Conservation (phyloP, 768 basidiomycete genomes). For the Podaxis mareebaensis region DNA sequence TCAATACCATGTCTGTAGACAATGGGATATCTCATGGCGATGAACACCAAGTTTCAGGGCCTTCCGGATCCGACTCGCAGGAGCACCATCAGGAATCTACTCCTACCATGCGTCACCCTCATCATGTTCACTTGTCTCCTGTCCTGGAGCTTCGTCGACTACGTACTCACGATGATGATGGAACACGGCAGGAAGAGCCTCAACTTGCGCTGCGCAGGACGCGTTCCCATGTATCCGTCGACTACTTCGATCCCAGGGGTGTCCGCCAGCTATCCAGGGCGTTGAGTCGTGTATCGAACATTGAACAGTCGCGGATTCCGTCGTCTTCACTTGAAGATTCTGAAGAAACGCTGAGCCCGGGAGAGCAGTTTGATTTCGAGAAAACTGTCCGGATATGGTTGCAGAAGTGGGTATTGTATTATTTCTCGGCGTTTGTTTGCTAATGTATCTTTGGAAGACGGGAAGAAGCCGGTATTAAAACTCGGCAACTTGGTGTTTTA, state of each 20-base stretch:
- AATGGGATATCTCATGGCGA: background rate
- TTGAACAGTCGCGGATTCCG: slow-evolving; percentile 8
- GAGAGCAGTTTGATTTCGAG: slow-evolving; percentile 39
- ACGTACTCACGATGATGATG: background rate
- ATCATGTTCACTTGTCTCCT: background rate
- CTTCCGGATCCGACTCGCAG: background rate
- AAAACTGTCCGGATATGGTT: slow-evolving; percentile 31
- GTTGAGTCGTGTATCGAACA: slow-evolving; percentile 29
- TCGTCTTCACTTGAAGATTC: slow-evolving; percentile 22
- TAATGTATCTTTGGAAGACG: slow-evolving; percentile 31
- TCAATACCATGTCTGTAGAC: background rate
- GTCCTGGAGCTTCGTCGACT: background rate
- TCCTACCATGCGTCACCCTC: background rate
- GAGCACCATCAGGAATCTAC: background rate
- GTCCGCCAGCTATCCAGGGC: slow-evolving; percentile 40
- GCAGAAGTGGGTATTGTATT: slow-evolving; percentile 31
- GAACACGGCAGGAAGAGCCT: background rate
- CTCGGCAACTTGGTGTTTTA: slow-evolving; percentile 58
- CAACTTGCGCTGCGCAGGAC: background rate
- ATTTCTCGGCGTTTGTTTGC: background rate
- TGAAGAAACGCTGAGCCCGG: slow-evolving; percentile 24
- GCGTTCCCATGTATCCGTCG: slow-evolving; percentile 38
- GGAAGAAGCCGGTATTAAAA: slow-evolving; percentile 48
- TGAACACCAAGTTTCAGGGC: background rate
- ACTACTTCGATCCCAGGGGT: slow-evolving; percentile 57